Percentiles rank a stretch among this genome's conserved stretches.
These are phyloP conservation scores for Aegilops umbellulata DNA, from an alignment of 176 grass and related monocot species.

Conservation along the genomic window DNA sequence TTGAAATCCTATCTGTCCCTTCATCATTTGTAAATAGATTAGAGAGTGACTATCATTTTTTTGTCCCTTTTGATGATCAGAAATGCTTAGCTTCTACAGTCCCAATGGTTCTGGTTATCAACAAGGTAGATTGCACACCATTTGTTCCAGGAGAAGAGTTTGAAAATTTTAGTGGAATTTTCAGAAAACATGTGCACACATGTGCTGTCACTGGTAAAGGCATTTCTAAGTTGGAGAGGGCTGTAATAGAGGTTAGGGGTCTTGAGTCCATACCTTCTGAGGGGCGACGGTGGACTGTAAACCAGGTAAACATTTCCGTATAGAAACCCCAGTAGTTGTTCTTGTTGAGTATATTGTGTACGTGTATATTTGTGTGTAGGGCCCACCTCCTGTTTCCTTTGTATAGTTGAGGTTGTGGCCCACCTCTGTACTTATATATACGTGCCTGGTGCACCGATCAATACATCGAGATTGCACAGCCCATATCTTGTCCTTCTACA, in stretches of 20 bases:
- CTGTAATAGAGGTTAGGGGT: slow-evolving; percentile 77
- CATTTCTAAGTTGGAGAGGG: slow-evolving; percentile 78
- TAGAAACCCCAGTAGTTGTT: background rate
- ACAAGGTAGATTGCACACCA: slow-evolving; percentile 82
- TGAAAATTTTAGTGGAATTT: slow-evolving; percentile 42
- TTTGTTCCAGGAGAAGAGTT: slow-evolving; percentile 53
- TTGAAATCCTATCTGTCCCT: background rate
- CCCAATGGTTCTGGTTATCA: slow-evolving; percentile 85
- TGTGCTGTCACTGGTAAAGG: slow-evolving; percentile 87
- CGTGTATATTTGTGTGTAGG: too few species aligned
- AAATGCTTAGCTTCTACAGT: slow-evolving; percentile 33
- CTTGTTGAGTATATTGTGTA: too few species aligned
- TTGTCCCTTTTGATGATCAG: slow-evolving; percentile 40
- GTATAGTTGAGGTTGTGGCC: too few species aligned
- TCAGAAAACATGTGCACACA: slow-evolving; percentile 62
- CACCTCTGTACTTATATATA: too few species aligned
- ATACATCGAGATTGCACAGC: too few species aligned
- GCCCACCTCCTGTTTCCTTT: too few species aligned
- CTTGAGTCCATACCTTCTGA: slow-evolving; percentile 57
- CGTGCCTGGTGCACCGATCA: too few species aligned
- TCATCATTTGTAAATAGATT: background rate
- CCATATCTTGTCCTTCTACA: too few species aligned
- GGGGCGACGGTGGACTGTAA: slow-evolving; percentile 83
- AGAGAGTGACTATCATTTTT: background rate
- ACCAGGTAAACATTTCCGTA: slow-evolving; percentile 50